Evolutionary conservation across 2,329 filamentous ascomycete genomes (phyloP).

Genomic region (Xylariaceae sp.): DNA sequence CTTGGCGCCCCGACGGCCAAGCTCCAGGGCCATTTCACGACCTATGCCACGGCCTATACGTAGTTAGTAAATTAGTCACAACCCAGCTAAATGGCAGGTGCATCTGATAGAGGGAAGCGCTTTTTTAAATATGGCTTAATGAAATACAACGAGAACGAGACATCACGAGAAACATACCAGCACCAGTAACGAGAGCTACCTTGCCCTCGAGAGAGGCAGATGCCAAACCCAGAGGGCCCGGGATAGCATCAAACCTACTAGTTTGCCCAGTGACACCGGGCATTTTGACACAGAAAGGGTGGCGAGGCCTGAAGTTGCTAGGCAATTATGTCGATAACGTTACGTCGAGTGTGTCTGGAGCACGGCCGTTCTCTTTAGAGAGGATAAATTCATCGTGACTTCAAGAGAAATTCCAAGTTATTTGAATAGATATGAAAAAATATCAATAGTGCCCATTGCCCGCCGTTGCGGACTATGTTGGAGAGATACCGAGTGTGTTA

Average conservation of each 20-base stretch:
- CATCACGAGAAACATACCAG: conserved; percentile 37
- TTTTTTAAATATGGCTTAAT: neutral
- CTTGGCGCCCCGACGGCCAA: conserved; percentile 66
- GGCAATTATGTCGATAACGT: neutral
- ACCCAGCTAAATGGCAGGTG: conserved; percentile 1
- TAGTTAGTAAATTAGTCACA: conserved; percentile 2
- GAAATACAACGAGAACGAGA: neutral
- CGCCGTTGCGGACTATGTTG: conserved; percentile 28
- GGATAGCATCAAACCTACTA: conserved; percentile 42
- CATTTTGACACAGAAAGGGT: conserved; percentile 34
- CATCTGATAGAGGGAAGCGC: neutral
- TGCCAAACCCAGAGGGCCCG: conserved; percentile 43
- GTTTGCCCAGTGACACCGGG: conserved; percentile 33
- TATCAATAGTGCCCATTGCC: conserved; percentile 1
- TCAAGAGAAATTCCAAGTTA: conserved; percentile 3
- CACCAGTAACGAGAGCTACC: conserved; percentile 43
- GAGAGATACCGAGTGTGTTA: conserved; percentile 30
- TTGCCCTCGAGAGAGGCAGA: conserved; percentile 44
- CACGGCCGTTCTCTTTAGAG: neutral
- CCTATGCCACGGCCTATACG: conserved; percentile 64
- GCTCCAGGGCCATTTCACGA: conserved; percentile 66
- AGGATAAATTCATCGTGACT: neutral
- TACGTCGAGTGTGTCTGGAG: neutral
- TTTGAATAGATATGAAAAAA: conserved; percentile 14
- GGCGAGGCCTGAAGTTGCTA: neutral